These are phyloP conservation scores for Papilionanthe hybrid DNA, from an alignment of 116 monocot species.

Conservation along the genomic window DNA sequence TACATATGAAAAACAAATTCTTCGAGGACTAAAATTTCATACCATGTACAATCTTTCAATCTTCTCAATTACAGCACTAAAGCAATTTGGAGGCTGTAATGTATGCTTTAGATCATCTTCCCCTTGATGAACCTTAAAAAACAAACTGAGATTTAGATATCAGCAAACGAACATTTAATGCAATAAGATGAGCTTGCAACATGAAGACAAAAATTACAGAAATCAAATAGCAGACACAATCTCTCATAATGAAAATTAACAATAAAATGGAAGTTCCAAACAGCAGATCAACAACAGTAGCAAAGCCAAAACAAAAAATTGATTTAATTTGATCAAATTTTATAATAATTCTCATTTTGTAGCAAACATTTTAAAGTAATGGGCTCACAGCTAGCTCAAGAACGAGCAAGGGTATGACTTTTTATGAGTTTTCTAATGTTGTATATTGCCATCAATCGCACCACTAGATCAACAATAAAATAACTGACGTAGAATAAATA, in stretches of 20 bases:
- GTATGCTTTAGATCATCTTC: slow-evolving; percentile 56
- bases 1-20: neutral
- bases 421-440: neutral
- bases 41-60: slow-evolving; percentile 95
- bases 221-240: neutral
- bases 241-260: neutral
- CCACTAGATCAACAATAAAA: neutral
- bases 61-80: slow-evolving; percentile 87
- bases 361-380: neutral
- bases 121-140: slow-evolving; percentile 27
- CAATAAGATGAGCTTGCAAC: neutral
- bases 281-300: neutral
- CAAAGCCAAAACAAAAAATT: neutral
- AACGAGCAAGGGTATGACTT: neutral
- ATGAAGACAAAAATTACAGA: neutral
- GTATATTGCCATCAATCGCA: neutral
- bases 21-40: slow-evolving; percentile 11
- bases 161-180: neutral
- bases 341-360: neutral
- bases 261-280: neutral
- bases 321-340: neutral
- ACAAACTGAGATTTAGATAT: neutral
- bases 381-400: neutral
- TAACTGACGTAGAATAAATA: neutral
- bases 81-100: slow-evolving; percentile 52